Conservation (phyloP, 2,329 filamentous ascomycete species). For the Calcarisporium arbuscula region DNA sequence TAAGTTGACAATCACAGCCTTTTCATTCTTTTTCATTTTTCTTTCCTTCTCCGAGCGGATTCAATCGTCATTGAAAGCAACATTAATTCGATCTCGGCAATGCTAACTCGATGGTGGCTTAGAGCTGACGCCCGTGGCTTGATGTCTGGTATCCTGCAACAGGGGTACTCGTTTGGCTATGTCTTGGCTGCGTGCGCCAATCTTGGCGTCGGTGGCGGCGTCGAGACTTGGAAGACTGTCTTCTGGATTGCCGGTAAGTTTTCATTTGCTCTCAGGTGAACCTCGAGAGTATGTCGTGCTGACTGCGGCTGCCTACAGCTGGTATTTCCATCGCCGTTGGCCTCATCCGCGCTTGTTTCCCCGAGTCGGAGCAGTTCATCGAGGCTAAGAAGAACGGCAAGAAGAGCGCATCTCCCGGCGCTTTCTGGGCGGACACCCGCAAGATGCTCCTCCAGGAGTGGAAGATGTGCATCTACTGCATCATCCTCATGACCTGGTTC, state of each 20-base stretch:
- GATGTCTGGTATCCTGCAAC: constrained; percentile 76
- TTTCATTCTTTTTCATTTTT: neutral
- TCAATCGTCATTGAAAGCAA: too few relatives aligned
- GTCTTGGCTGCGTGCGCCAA: constrained; percentile 71
- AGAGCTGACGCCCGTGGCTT: constrained; percentile 64
- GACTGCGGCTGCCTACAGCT: constrained; percentile 26
- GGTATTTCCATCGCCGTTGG: constrained; percentile 64
- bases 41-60: too few relatives aligned
- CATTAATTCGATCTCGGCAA: neutral
- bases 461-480: constrained; percentile 71
- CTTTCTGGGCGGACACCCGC: constrained; percentile 65
- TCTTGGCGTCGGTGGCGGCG: constrained; percentile 60
- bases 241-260: constrained; percentile 59
- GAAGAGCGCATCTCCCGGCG: constrained; percentile 34
- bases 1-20: too few relatives aligned
- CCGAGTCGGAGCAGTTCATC: constrained; percentile 69
- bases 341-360: constrained; percentile 60
- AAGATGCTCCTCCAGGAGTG: constrained; percentile 64
- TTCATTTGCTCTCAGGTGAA: constrained; percentile 6
- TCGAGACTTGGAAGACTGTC: constrained; percentile 65
- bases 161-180: constrained; percentile 76
- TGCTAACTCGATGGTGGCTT: constrained; percentile 7
- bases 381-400: constrained; percentile 59
- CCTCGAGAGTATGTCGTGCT: neutral
- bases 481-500: constrained; percentile 73